Base-by-base conservation (phyloP, 768 basidiomycete species). In the Boletellus ananiceps region DNA sequence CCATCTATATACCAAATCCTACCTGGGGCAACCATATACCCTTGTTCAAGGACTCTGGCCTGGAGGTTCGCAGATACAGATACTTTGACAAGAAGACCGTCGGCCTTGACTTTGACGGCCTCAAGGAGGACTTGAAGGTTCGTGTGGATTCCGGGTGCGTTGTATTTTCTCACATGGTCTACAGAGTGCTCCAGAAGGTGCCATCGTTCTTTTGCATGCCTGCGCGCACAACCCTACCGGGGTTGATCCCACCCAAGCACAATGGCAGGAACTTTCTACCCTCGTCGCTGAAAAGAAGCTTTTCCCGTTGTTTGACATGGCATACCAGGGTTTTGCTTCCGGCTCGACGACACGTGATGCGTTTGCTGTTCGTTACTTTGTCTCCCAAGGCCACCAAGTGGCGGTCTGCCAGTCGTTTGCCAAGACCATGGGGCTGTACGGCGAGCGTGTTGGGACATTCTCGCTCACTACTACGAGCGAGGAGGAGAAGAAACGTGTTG, bases 211-310 rank as follows among this genome's bases (percentile, higher is more conserved):
- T 51, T 74, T 99, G 16, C 95, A 98, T 61, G 95, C 95, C 3
- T 98, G 96, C 70, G 96, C 95, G 23, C 93, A 98, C 78, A 99
- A 99, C 72, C 95, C 95, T n/a, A 94, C 93, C 33, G 95, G 96
- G 54, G 81, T 98, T 57, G 96, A 99, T 72, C 94, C 93, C 27
- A 96, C 94, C 9, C 81, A 78, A 18, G 84, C 83, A 43, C 93
- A 99, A 73, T 99, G 96, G 96, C 79, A 77, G 52, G 81, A 89
- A 67, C 83, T 99, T 54, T 92, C 89, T 37, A 80, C 92, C 60
- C 75, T 98, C 51, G 71, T 95, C 58, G 84, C 89, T 64, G 87
- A 92, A 74, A 90, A 82, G 75, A 81, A 83, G 56, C 80, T 95
- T 59, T 95, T 97, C 83, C 89, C 95, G 45, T 93, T 97, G 83